Evolutionary conservation across 768 basidiomycete genomes (phyloP), one percentile per base, ranked within the genome.

Genomic region (Gloeophyllum trabeum): DNA sequence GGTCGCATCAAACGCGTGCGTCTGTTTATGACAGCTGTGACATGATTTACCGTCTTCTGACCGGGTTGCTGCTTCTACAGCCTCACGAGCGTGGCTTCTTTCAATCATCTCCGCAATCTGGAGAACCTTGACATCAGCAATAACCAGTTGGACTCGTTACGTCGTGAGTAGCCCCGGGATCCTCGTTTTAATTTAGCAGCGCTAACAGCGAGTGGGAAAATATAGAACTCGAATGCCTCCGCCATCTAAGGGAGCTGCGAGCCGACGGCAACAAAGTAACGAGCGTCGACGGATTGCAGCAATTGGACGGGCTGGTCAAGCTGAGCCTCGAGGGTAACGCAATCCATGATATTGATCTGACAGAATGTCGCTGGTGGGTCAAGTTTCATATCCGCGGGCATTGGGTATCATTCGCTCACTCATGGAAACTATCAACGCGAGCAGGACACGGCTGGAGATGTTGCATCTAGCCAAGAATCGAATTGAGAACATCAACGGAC

Each of bases 61-160:
- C 35, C 35, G 35, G 46, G 46, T 49, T 42, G 30, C 40, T 26
- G 12, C 20, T 45, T 48, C 34, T 40, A 35, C 45, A 89, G 88
- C 50, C 70, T 98, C 51, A 86, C 88, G 52, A 75, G 79, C 48
- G 64, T 93, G 49, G 91, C 91, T 24, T 90, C 92, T 20, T 94
- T 89, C 61, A 71, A 73, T 56, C 91, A 97, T 60, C 68, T 99
- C 53, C 65, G 70, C 25, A 86, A 88, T 56, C 70, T 99, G 32
- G 89, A 92, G 62, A 76, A 74, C 53, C 71, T 99, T 54, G 91
- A 99, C 63, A 79, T 99, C 47, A 91, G 89, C 58, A 60, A 76
- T 54, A 98, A 98, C 60, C 75, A 87, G 48, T 71, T 98, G 41
- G 90, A 94, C 46, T 87, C 87, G 5, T 66, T 98, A 43, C 73